Evolutionary conservation across 202 grass and related monocot species (phyloP), one percentile per base, ranked within the genome.

Genomic region (Hordeum pubiflorum): DNA sequence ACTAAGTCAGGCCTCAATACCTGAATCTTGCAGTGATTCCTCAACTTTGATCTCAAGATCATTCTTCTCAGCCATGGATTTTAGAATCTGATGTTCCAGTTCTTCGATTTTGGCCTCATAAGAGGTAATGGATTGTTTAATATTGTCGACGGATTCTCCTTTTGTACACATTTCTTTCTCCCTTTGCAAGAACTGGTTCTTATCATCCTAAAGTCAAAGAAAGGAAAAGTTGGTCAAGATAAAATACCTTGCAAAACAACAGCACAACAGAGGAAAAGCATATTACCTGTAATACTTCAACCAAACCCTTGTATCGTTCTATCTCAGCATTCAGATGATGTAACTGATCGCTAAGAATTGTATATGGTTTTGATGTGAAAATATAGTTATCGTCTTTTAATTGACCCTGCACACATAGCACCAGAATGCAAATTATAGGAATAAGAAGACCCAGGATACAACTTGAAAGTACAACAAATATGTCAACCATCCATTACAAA

Each of bases 21-120:
- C 94, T 91, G 92, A 93, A 91, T 97, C 94, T 82, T 97, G 94
- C 63, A 91, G 68, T 32, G 90, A 87, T 84, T 97, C 94, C 84
- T 97, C 94, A 76, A 91, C 79, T 86, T 91, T 94, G 80, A 87
- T 91, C 85, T 97, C 89, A 40, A 97, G 89, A 54, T 94, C 88
- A 87, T 97, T 94, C 86, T 81, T 94, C 75, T 97, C 92, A 83
- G 50, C 36, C 8, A 84, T 78, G 20, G 88, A 68, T 34, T 87
- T 90, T 81, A 91, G 88, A 76, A 97, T 84, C 60, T 94, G 84
- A 81, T 76, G 76, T 87, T 97, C 92, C 58, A 92, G 60, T 76
- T 92, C 88, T 72, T 87, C 88, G 77, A 97, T 89, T 86, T 90
- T 94, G 27, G 63, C 81, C 69, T 97, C 88, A 79, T 88, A 88